Percentiles rank a stretch among this genome's conserved stretches.
Evolutionary conservation across 2,329 filamentous ascomycete species (phyloP).

Genomic region (Aspergillus arachidicola): DNA sequence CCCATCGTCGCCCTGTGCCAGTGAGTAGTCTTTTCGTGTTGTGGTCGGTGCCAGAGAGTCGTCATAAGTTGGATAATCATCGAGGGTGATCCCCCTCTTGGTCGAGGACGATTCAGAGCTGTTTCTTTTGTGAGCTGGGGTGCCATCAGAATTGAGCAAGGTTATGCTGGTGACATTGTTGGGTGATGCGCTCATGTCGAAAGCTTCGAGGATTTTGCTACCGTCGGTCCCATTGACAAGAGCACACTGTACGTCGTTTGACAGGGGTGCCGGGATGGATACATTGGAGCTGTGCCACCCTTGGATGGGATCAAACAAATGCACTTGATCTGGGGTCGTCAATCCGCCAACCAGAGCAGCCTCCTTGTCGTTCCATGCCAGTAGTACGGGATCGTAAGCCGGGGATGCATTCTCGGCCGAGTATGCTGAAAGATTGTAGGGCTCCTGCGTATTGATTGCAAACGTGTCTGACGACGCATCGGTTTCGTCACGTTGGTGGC

Average conservation of each 20-base stretch:
- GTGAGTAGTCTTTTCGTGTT: constrained; percentile 68
- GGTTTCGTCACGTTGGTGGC: constrained; percentile 63
- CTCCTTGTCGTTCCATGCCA: constrained; percentile 72
- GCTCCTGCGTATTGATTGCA: constrained; percentile 66
- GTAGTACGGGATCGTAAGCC: constrained; percentile 68
- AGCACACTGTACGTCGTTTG: constrained; percentile 63
- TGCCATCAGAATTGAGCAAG: constrained; percentile 63
- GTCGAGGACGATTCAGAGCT: constrained; percentile 49
- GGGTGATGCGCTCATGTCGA: constrained; percentile 73
- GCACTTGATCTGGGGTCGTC: constrained; percentile 66
- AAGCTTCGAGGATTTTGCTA: constrained; percentile 77
- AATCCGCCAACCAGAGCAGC: constrained; percentile 76
- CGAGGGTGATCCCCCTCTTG: constrained; percentile 59
- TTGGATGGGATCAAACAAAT: constrained; percentile 65
- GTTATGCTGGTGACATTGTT: constrained; percentile 74
- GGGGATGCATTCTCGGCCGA: constrained; percentile 62
- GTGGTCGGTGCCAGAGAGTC: constrained; percentile 67
- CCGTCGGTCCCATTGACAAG: constrained; percentile 73
- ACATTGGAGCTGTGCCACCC: constrained; percentile 71
- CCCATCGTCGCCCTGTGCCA: constrained; percentile 68
- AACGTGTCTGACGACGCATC: constrained; percentile 73
- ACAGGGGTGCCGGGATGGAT: constrained; percentile 62
- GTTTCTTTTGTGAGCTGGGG: constrained; percentile 50
- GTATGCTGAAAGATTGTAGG: constrained; percentile 65
- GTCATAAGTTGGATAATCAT: constrained; percentile 79